A percentile compares a stretch with the other conserved stretches of the same genome.
phyloP scores from a whole-genome alignment of 2,329 filamentous ascomycete species.

The Endothia cerciana region DNA sequence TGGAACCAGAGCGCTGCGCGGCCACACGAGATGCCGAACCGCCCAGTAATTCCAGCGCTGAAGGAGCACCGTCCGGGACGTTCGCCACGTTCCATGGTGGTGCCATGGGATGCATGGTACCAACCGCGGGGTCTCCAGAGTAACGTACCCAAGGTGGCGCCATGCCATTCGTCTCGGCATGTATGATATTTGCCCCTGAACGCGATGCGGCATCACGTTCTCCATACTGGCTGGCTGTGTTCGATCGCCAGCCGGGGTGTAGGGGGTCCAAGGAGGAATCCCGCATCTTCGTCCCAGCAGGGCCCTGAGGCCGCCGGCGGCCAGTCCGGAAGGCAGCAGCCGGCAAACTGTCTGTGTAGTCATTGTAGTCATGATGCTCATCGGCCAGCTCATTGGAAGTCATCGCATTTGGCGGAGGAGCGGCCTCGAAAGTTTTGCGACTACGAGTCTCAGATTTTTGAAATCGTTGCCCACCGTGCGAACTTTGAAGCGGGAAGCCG shows the following conservation, averaged over 20 bases:
- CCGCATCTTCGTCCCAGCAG: rapidly evolving
- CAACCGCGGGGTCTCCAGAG: not conserved
- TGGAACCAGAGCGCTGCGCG: not conserved
- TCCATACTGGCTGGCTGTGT: not conserved
- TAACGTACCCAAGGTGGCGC: not conserved
- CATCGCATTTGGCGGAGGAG: not conserved
- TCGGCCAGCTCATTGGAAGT: not conserved
- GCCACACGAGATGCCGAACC: not conserved
- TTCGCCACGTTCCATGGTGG: not conserved
- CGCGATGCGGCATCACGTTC: not conserved
- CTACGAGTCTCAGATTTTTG: not conserved
- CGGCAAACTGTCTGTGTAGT: not conserved
- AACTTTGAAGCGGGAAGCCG: not conserved
- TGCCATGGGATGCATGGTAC: not conserved
- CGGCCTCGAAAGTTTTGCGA: not conserved
- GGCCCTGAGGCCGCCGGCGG: not conserved
- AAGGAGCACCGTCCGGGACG: not conserved
- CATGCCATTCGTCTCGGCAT: not conserved
- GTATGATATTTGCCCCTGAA: too few relatives aligned
- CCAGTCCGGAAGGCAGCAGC: not conserved
- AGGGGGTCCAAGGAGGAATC: not conserved
- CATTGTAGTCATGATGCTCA: not conserved
- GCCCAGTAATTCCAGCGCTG: too few relatives aligned
- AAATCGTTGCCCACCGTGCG: not conserved
- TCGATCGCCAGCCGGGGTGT: not conserved